These are phyloP conservation scores for Camelina hispida DNA, from an alignment of 345 rosid species.

Conservation along the genomic window DNA sequence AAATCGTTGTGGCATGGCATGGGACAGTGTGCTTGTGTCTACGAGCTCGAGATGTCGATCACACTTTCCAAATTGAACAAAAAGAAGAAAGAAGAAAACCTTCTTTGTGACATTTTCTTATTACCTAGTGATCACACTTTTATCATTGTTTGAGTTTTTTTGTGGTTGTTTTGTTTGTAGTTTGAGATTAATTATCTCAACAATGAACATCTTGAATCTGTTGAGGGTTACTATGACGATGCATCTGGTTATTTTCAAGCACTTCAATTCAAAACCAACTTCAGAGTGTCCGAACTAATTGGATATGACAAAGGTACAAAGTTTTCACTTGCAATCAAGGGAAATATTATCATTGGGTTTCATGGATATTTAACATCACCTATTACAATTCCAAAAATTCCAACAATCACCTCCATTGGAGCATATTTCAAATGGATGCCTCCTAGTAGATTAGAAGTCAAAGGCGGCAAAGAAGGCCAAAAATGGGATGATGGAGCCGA, in stretches of 20 bases:
- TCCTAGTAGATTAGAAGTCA: neutral
- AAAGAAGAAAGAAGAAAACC: no score
- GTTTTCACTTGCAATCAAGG: neutral
- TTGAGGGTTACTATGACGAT: neutral
- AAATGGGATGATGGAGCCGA: neutral
- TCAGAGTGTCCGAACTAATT: no score
- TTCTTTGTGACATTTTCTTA: no score
- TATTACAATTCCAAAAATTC: no score
- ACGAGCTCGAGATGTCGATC: no score
- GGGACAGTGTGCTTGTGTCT: no score
- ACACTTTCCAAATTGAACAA: no score
- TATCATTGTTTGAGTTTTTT: no score
- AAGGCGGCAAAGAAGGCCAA: neutral
- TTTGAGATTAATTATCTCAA: neutral
- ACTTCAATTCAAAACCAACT: neutral
- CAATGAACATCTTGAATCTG: neutral
- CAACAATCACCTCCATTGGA: neutral
- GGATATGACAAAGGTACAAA: no score
- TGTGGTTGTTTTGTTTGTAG: no score
- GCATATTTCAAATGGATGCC: neutral
- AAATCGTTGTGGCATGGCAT: no score
- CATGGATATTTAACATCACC: neutral
- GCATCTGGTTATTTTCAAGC: neutral
- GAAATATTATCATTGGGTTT: neutral
- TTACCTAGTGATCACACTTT: no score